phyloP scores from a whole-genome alignment of 2,329 filamentous ascomycete genomes.

The Colletotrichum tamarilloi region DNA sequence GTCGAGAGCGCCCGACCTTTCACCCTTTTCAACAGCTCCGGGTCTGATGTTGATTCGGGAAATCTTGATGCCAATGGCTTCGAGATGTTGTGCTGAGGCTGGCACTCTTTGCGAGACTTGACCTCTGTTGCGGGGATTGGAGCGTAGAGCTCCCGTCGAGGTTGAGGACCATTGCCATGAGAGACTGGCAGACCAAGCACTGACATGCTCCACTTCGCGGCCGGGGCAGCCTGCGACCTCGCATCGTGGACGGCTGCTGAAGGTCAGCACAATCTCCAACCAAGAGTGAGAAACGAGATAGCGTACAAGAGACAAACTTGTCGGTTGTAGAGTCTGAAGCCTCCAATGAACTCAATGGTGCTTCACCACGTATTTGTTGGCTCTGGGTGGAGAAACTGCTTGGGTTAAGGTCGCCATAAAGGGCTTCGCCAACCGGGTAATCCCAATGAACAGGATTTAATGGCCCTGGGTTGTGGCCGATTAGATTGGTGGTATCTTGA shows the following conservation, averaged over 20 bases:
- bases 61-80: not conserved
- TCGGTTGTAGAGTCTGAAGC: not conserved
- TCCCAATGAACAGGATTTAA: not conserved
- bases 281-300: not conserved
- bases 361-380: not conserved
- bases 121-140: constrained; percentile 48
- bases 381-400: not conserved
- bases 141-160: constrained; percentile 41
- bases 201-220: not conserved
- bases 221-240: not conserved
- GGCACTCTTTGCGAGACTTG: constrained; percentile 58
- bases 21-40: not conserved
- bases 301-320: not conserved
- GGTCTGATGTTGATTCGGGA: not conserved
- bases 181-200: not conserved
- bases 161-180: constrained; percentile 47
- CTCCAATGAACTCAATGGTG: no score
- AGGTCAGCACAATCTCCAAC: not conserved
- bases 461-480: not conserved
- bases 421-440: no score
- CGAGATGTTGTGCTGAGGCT: constrained; percentile 20
- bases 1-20: no score
- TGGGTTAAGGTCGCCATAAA: not conserved
- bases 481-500: not conserved
- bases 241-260: not conserved